Base-by-base conservation (phyloP, 257 asterid species). In the Nicotiana attenuata region DNA sequence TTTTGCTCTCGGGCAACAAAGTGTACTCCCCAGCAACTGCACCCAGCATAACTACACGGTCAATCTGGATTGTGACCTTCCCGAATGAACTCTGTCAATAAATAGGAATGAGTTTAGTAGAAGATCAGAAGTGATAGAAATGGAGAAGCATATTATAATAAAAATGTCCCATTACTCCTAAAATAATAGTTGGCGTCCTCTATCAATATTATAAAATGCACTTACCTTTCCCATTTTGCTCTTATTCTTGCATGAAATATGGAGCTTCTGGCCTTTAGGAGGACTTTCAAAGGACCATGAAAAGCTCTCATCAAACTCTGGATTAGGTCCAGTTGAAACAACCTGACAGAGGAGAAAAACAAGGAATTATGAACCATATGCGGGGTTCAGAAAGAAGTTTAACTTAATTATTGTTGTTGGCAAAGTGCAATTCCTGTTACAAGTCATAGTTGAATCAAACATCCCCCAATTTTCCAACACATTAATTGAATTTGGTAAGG, bases 191-290 rank as follows among this genome's bases (percentile, higher is more conserved):
- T 69, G 41, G 13, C 20, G 14, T 71, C 78, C 59, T 41, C 59
- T 24, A 20, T 56, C 22, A 59, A 13, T 2, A 66, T 16, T 31
- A 45, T n/a, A 66, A 31, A 35, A 45, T n/a, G 52, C 45, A 41
- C 31, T 69, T 86, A 94, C 99, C 98, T 96, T 96, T 71, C 98
- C 99, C 98, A 96, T 93, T 84, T 96, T 96, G 97, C 98, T 96
- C 93, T 96, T 94, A 83, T 96, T 96, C 92, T 96, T 96, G 98
- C 99, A 94, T 56, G 99, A 96, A 82, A 96, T 96, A 86, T 96
- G 99, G 82, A 96, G 97, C 89, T 96, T 96, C 93, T 94, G 97
- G 85, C 99, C 99, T 84, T 96, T 96, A 24, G 99, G 99, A 76
- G 99, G 99, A 87, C 99, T 94, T 88, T 96, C 99, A 38, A 94